Evolutionary conservation across 129 eudicot species (phyloP), one percentile per base, ranked within the genome.

Genomic region (Cynara cardunculus): DNA sequence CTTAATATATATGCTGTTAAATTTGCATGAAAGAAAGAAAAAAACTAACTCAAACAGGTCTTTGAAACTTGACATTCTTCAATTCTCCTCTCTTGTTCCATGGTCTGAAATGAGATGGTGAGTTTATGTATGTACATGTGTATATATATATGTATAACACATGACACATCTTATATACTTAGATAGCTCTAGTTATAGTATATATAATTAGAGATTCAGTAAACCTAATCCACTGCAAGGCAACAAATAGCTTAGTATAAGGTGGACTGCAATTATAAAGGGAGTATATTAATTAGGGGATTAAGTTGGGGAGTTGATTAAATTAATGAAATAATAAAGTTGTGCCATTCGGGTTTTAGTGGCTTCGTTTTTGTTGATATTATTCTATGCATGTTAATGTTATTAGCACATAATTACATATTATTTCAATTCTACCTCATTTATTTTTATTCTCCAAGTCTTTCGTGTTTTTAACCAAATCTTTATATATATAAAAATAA

Each of bases 161-260:
- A 26, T 62, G 31, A 14, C 21, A 53, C 21, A 53, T 2, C 61
- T 21, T 61, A 16, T 76, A 13, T 62, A 24, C 1, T 6, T 19
- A 13, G 67, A 12, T 9, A 11, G n/a, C 10, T 72, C 19, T 32
- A 19, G 44, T 8, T 73, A 73, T 67, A 73, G 24, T 49, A 78
- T 56, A 25, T 71, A 59, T 25, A 61, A 76, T 67, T 41, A 11
- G 61, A 44, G 71, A 68, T 68, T 68, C 4, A 31, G 85, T 66
- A 75, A 31, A 76, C 85, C 85, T 82, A 82, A 75, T 75, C 81
- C 85, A 75, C 81, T 75, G 66, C 64, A 66, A 67, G 28, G n/a
- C 12, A 65, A 28, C 24, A 1, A 39, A 27, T 74, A 2, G 26
- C 14, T 39, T 26, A 67, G 14, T 69, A 9, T 31, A 80, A 65